Evolutionary conservation across 163 green algal species (phyloP).

Genomic region (Scenedesmus sp.): DNA sequence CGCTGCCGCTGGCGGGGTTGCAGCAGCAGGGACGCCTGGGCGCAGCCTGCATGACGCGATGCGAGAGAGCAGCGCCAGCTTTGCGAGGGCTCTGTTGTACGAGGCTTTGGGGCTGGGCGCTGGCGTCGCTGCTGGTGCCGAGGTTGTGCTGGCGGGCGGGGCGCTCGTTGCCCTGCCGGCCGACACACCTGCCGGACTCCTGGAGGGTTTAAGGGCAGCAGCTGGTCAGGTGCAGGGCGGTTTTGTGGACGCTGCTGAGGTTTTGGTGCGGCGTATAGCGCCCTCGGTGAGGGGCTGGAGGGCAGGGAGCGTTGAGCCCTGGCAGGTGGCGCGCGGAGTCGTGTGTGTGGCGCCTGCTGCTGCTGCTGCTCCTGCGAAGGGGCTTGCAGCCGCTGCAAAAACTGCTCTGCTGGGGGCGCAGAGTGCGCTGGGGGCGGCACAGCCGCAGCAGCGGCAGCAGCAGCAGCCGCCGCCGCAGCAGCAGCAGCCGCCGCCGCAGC

Average conservation of each 20-base stretch:
- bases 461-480: not conserved
- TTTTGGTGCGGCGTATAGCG: not conserved
- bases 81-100: constrained; percentile 50
- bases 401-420: constrained; percentile 40
- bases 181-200: constrained; percentile 10
- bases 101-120: constrained; percentile 51
- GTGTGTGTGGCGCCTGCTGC: constrained; percentile 24
- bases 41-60: not conserved
- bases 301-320: not conserved
- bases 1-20: not conserved
- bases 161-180: not conserved
- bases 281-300: not conserved
- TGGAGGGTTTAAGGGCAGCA: constrained; percentile 37
- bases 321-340: not conserved
- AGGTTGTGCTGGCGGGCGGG: constrained; percentile 38
- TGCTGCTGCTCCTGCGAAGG: constrained; percentile 31
- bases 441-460: not conserved
- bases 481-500: constrained; percentile 7
- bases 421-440: not conserved
- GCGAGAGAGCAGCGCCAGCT: constrained; percentile 18
- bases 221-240: constrained; percentile 31
- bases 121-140: constrained; percentile 36
- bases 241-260: constrained; percentile 29
- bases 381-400: constrained; percentile 34
- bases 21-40: not conserved